Evolutionary conservation across 2,329 filamentous ascomycete species (phyloP), one percentile per base, ranked within the genome.

Genomic region (Fusarium sp.): DNA sequence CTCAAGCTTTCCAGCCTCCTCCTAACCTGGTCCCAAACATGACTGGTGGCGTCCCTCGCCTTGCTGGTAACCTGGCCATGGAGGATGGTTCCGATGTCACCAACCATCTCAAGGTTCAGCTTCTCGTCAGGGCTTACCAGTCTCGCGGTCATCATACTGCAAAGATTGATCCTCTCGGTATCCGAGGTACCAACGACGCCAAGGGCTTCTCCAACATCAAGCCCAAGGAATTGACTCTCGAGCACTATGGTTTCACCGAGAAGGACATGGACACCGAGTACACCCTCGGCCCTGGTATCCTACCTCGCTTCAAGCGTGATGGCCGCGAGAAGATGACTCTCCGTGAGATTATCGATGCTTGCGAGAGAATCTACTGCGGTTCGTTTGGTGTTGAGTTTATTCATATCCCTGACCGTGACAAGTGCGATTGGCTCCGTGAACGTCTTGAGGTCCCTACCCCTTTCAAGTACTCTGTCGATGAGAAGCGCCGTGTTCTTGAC

Each of bases 331-430:
- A 97, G 89, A 98, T 99, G 96, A 97, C 93, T 31, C 89, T 99
- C 75, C 91, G 95, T 73, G 96, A 99, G 80, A 99, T 99, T 80
- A 91, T 99, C 78, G 93, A 89, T 57, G 91, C 95, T 70, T 99
- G 96, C 85, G 96, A 99, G 86, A 93, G 91, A 82, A 94, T 98
- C 80, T 99, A 99, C 89, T 97, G 95, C 82, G 95, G 96, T 76
- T 95, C 95, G n/a, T 98, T 97, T 82, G 96, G 96, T 83, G 91
- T 98, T 67, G 96, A 99, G 84, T 99, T 98, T 85, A 98, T 99
- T 81, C 96, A 99, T 85, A 99, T 99, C 75, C 96, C 96, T 66
- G 96, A 99, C 83, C 90, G 96, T 80, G 94, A 96, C 82, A 96
- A 98, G 85, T 99, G 96, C 87, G 96, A 99, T 85, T 99, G 96